Conservation (phyloP, 108 stramenopile genomes). For the Aurantiochytrium sp. region DNA sequence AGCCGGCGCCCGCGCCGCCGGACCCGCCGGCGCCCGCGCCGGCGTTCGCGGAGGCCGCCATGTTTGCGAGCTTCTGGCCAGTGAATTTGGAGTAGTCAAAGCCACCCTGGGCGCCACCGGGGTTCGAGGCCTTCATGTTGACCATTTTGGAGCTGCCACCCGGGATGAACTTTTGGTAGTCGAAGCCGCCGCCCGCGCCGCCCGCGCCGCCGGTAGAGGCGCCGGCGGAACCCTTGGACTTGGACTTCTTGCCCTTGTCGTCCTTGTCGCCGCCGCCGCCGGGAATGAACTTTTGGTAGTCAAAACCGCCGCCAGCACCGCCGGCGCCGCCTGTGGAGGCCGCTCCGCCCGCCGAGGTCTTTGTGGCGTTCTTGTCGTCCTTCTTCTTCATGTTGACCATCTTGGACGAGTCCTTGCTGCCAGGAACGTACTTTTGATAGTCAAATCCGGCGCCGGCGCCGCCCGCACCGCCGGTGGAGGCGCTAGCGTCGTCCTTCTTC, state of each 20-base stretch:
- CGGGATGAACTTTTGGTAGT: neutral
- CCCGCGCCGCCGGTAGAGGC: neutral
- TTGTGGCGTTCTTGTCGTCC: neutral
- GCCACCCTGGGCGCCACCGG: neutral
- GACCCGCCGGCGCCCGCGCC: neutral
- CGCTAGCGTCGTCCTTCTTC: neutral
- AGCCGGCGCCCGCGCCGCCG: neutral
- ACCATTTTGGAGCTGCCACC: neutral
- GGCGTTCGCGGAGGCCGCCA: neutral
- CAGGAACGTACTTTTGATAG: neutral
- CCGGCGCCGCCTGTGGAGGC: neutral
- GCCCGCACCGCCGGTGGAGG: neutral
- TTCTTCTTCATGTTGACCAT: neutral
- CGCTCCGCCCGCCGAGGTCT: neutral
- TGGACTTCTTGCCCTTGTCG: neutral
- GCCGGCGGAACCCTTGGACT: neutral
- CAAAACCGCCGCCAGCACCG: neutral
- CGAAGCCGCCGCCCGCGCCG: neutral
- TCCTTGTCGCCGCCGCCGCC: neutral
- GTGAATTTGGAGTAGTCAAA: constrained; percentile 32
- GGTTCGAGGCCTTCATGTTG: neutral
- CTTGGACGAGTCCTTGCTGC: constrained; percentile 8
- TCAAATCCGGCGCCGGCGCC: neutral
- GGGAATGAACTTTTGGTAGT: constrained; percentile 23
- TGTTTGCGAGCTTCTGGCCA: neutral